phyloP scores from a whole-genome alignment of 352 stramenopile genomes.

The Phytopythium vexans region DNA sequence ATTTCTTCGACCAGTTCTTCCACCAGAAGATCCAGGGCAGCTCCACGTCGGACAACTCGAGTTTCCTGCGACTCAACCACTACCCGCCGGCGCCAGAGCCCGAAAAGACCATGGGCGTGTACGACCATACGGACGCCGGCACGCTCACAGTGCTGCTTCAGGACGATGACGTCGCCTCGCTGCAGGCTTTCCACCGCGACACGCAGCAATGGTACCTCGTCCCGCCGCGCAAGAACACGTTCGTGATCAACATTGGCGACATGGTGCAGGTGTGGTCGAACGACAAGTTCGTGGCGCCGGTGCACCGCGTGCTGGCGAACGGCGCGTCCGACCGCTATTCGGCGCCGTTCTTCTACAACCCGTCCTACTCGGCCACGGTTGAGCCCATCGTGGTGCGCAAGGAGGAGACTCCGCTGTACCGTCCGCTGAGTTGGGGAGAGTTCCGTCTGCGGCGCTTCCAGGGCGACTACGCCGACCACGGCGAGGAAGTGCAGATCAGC shows the following conservation, averaged over 20 bases:
- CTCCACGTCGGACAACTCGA: constrained; percentile 64
- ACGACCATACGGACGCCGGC: constrained; percentile 56
- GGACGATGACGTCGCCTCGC: constrained; percentile 51
- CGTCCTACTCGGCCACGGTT: constrained; percentile 58
- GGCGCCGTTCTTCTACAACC: constrained; percentile 65
- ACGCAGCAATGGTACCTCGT: constrained; percentile 47
- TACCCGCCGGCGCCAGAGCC: constrained; percentile 71
- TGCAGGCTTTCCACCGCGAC: constrained; percentile 48
- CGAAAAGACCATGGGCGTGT: constrained; percentile 43
- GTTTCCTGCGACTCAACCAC: constrained; percentile 89
- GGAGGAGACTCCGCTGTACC: constrained; percentile 47
- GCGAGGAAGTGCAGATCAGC: constrained; percentile 91
- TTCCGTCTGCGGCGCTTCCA: constrained; percentile 88
- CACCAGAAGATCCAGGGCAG: constrained; percentile 1
- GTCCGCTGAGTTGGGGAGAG: constrained; percentile 83
- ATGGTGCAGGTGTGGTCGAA: constrained; percentile 62
- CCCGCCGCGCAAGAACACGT: constrained; percentile 35
- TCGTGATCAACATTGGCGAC: constrained; percentile 67
- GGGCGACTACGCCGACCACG: constrained; percentile 90
- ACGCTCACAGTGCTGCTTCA: constrained; percentile 59
- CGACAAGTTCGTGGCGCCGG: constrained; percentile 40
- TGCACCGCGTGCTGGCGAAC: constrained; percentile 53
- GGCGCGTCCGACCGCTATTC: constrained; percentile 37
- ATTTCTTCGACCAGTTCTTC: constrained; percentile 65
- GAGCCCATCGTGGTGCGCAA: constrained; percentile 52